Conservation (phyloP, 768 basidiomycete species). For the Russula foetens region DNA sequence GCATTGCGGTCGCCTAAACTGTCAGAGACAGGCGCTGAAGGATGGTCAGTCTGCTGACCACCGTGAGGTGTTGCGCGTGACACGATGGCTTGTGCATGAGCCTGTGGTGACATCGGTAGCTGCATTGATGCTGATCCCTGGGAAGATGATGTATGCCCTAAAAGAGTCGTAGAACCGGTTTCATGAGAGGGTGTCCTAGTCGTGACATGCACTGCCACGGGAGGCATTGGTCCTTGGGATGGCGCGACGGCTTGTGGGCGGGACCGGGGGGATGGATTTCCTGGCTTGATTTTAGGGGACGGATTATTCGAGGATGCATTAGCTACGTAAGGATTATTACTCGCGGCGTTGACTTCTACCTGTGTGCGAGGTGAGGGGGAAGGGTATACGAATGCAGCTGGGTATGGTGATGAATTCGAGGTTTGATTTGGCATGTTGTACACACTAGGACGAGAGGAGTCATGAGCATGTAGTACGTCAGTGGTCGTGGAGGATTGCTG, state of each 20-base stretch:
- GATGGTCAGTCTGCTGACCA: conserved; percentile 1
- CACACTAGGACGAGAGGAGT: conserved; percentile 14
- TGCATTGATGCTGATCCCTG: conserved; percentile 15
- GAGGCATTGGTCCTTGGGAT: conserved; percentile 8
- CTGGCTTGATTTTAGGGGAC: conserved; percentile 11
- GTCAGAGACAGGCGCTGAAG: not conserved
- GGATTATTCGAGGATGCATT: conserved; percentile 15
- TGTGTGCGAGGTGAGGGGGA: conserved; percentile 11
- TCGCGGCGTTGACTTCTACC: conserved; percentile 13
- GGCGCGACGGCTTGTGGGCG: conserved; percentile 7
- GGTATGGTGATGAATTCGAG: conserved; percentile 15
- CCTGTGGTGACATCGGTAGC: conserved; percentile 4
- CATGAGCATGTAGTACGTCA: conserved; percentile 9
- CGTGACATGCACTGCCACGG: conserved; percentile 7
- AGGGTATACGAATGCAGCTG: conserved; percentile 17
- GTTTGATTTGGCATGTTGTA: conserved; percentile 6
- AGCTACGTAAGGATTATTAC: conserved; percentile 9
- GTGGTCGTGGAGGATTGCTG: not conserved
- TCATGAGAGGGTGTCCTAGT: conserved; percentile 18
- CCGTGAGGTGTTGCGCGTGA: not conserved
- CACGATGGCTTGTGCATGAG: conserved; percentile 6
- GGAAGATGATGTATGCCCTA: conserved; percentile 19
- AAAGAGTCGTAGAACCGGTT: conserved; percentile 20
- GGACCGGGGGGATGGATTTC: conserved; percentile 19
- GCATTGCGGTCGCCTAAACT: not conserved